A percentile compares a stretch with the other conserved stretches of the same genome.
These are phyloP conservation scores for Geosmithia morbida DNA, from an alignment of 2,329 filamentous ascomycete genomes.

Conservation along the genomic window DNA sequence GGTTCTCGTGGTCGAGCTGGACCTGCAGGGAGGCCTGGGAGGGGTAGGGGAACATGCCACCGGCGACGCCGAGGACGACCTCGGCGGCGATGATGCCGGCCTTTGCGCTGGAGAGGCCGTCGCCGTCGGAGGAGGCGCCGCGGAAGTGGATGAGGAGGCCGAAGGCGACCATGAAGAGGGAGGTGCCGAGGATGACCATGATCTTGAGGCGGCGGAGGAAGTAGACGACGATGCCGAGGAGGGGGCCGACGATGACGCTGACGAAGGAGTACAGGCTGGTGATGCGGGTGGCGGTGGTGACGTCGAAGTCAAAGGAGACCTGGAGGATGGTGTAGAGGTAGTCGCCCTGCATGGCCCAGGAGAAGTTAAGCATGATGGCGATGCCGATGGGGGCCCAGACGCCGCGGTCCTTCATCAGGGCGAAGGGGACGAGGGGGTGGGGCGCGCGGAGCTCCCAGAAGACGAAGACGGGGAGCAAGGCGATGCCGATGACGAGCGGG, in stretches of 20 bases:
- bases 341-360: slow-evolving; percentile 49
- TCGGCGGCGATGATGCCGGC: slow-evolving; percentile 48
- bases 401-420: slow-evolving; percentile 45
- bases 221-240: slow-evolving; percentile 42
- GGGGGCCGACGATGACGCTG: slow-evolving; percentile 41
- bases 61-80: slow-evolving; percentile 46
- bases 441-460: slow-evolving; percentile 30
- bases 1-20: slow-evolving; percentile 29
- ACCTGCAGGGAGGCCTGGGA: slow-evolving; percentile 29
- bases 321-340: slow-evolving; percentile 49
- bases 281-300: slow-evolving; percentile 42
- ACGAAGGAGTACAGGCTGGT: slow-evolving; percentile 41
- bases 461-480: slow-evolving; percentile 35
- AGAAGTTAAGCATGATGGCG: slow-evolving; percentile 37
- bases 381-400: slow-evolving; percentile 50
- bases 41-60: slow-evolving; percentile 44
- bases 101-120: slow-evolving; percentile 18
- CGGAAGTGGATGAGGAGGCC: slow-evolving; percentile 50
- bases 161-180: slow-evolving; percentile 49
- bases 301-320: slow-evolving; percentile 45
- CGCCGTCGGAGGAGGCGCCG: slow-evolving; percentile 18
- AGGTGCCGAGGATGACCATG: slow-evolving; percentile 47
- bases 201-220: slow-evolving; percentile 43
- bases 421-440: slow-evolving; percentile 45
- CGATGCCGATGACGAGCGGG: slow-evolving; percentile 27